Evolutionary conservation across 805 yeast species (phyloP).

Genomic region (Diddensiella caesifluorescens): DNA sequence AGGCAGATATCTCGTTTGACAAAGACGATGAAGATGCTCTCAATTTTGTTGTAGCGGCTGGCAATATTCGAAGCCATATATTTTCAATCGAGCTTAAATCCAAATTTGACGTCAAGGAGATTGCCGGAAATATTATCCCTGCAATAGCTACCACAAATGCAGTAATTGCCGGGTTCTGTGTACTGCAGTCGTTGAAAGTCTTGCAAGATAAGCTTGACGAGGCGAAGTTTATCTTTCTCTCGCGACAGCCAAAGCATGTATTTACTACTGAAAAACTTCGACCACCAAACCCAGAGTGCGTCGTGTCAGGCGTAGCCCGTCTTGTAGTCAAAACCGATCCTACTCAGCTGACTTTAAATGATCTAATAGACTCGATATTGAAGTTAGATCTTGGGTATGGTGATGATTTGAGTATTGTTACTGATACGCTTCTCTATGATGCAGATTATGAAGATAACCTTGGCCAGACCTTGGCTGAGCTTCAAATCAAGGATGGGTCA

Average conservation of each 20-base stretch:
- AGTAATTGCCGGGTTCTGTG: slow-evolving; percentile 83
- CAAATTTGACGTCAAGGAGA: slow-evolving; percentile 80
- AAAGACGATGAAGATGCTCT: slow-evolving; percentile 93
- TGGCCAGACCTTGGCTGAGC: slow-evolving; percentile 41
- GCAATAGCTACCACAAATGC: slow-evolving; percentile 99
- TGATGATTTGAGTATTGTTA: slow-evolving; percentile 51
- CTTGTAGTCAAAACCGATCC: slow-evolving; percentile 26
- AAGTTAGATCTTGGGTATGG: slow-evolving; percentile 47
- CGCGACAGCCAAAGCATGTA: slow-evolving; percentile 53
- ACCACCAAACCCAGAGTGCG: slow-evolving; percentile 65
- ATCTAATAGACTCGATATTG: slow-evolving; percentile 47
- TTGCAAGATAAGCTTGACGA: slow-evolving; percentile 23
- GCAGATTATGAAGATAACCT: slow-evolving; percentile 81
- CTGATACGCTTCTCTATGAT: slow-evolving; percentile 71
- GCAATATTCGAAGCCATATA: slow-evolving; percentile 67
- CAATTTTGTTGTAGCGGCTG: slow-evolving; percentile 78
- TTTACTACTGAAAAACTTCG: slow-evolving; percentile 58
- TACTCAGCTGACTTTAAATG: slow-evolving; percentile 37
- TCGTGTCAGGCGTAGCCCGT: slow-evolving; percentile 40
- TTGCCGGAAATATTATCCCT: slow-evolving; percentile 97
- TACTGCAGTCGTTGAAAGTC: slow-evolving; percentile 59
- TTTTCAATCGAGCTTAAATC: slow-evolving; percentile 68
- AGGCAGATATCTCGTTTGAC: slow-evolving; percentile 53
- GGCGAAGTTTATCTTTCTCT: slow-evolving; percentile 46
- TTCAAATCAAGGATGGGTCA: slow-evolving; percentile 58